Conservation (phyloP, 2,329 filamentous ascomycete species). For the Xenosphaeropsis pyriputrescens region DNA sequence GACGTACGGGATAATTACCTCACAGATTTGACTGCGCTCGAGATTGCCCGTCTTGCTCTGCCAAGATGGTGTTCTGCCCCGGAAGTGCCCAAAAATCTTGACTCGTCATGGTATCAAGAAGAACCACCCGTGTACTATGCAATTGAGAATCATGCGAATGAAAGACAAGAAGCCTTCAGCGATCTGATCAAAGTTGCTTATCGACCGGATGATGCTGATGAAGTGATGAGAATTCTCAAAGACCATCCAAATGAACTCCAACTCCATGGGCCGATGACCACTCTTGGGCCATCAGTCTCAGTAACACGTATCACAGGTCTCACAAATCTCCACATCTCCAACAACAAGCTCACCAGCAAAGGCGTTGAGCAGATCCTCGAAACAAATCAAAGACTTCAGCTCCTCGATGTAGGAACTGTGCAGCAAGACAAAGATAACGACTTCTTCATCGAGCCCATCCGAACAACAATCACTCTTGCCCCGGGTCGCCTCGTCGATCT, state of each 20-base stretch:
- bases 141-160: constrained; percentile 11
- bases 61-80: constrained; percentile 1
- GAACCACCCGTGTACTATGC: constrained; percentile 5
- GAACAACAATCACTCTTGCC: background rate
- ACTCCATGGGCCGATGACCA: background rate
- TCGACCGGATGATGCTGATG: constrained; percentile 3
- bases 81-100: constrained; percentile 24
- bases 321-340: constrained; percentile 39
- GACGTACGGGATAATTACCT: constrained; percentile 37
- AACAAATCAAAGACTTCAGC: constrained; percentile 28
- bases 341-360: constrained; percentile 28
- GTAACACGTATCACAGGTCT: constrained; percentile 24
- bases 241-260: constrained; percentile 15
- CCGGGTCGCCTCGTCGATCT: constrained; percentile 27
- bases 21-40: constrained; percentile 22
- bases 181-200: background rate
- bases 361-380: constrained; percentile 29
- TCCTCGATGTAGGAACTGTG: constrained; percentile 34
- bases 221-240: constrained; percentile 12
- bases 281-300: background rate
- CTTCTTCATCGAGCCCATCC: constrained; percentile 3
- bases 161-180: constrained; percentile 1
- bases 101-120: constrained; percentile 25
- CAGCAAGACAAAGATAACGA: constrained; percentile 3
- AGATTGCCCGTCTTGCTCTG: background rate